These are phyloP conservation scores for Leishmania tarentolae DNA, from an alignment of 208 protist species.

Conservation along the genomic window DNA sequence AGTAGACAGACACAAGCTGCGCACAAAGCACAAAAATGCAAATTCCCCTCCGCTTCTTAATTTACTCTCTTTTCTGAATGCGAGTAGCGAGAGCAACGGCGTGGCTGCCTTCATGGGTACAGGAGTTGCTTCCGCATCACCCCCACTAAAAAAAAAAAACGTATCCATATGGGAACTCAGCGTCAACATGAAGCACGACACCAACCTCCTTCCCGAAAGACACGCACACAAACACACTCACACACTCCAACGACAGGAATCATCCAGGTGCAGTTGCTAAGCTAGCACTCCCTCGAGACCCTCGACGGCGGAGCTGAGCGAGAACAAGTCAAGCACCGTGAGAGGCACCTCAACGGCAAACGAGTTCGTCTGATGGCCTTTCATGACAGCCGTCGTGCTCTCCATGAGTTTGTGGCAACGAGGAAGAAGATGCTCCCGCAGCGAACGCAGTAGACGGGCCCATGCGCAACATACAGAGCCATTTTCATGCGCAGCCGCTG, in stretches of 20 bases:
- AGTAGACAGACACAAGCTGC: not conserved
- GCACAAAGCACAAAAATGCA: not conserved
- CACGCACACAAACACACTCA: not conserved
- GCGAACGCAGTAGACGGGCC: not conserved
- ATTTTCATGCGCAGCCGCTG: not conserved
- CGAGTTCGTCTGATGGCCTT: not conserved
- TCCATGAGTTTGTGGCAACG: constrained; percentile 13
- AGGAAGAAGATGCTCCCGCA: constrained; percentile 13
- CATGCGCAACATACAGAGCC: constrained; percentile 2
- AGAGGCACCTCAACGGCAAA: constrained; percentile 10
- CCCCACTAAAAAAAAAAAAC: no score
- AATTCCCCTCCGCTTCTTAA: not conserved
- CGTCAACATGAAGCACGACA: not conserved
- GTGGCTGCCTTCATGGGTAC: not conserved
- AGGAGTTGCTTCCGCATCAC: not conserved
- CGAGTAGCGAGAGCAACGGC: not conserved
- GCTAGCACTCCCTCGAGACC: constrained; percentile 7
- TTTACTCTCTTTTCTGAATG: not conserved
- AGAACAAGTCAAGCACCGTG: constrained; percentile 26
- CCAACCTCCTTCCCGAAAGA: not conserved
- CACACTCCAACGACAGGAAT: not conserved
- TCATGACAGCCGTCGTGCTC: not conserved
- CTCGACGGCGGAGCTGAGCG: constrained; percentile 20
- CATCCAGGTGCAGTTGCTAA: not conserved
- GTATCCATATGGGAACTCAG: not conserved